Evolutionary conservation across 345 rosid genomes (phyloP), one percentile per base, ranked within the genome.

Genomic region (Lumnitzera littorea): DNA sequence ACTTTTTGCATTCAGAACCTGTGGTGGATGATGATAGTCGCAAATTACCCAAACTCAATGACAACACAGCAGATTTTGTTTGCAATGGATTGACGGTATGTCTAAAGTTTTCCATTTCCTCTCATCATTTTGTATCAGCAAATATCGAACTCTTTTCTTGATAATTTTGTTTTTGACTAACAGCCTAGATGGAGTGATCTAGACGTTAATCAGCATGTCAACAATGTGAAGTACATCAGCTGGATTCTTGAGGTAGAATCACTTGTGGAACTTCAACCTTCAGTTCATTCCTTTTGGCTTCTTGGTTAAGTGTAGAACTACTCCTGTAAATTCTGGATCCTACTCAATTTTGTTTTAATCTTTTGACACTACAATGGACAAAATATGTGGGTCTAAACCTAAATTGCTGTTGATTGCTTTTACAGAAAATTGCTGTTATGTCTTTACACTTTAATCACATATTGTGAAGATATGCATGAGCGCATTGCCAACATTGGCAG

Each of bases 181-280:
- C 90, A 95, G 99, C 97, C 99, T 53, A 67, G 89, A 50, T 95
- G 99, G 99, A 88, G 82, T 70, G 99, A 95, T 68, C 67, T 95
- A 55, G 99, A 95, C 81, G 86, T 91, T 67, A 95, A 95, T 76
- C 97, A 95, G 69, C 99, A 95, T 70, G 99, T 91, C 50, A 95
- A 91, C 76, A 95, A 95, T 77, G 98, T 91, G 66, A 95, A 95
- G 74, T 95, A 95, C 84, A 74, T 95, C 5, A 88, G 92, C 59
- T 95, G 99, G 99, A 86, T 91, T 60, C 89, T 95, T 4, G 99
- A 95, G 90, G 96, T 88, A 78, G 56, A 53, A 47, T 48, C 59
- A 46, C 41, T 67, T 27, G 36, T 52, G 54, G 15, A 24, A 13
- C 31, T 23, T 14, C 15, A 13, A 13, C n/a, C 41, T 13, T 29